Percentiles rank a stretch among this genome's conserved stretches.
phyloP scores from a whole-genome alignment of 352 stramenopile species.

The Phytophthora pistaciae region DNA sequence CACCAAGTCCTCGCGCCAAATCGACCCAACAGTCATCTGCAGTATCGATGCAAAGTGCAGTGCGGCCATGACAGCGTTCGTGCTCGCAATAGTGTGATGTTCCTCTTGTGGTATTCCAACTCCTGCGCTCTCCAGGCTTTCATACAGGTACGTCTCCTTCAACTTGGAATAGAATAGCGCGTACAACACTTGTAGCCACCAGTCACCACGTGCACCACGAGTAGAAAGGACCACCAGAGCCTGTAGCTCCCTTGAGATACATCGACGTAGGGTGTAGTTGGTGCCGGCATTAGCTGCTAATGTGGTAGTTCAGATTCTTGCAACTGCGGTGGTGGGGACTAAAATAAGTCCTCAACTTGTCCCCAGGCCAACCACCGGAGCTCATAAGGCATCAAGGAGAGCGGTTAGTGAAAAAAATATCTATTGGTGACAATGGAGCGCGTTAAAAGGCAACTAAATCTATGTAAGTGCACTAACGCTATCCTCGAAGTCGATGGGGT shows the following conservation, averaged over 20 bases:
- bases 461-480: slow-evolving; percentile 15
- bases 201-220: neutral
- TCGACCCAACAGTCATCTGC: neutral
- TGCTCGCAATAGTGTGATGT: neutral
- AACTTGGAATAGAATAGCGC: neutral
- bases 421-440: too few relatives aligned
- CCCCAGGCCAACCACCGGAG: too few relatives aligned
- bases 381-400: too few relatives aligned
- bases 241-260: neutral
- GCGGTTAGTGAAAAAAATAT: too few relatives aligned
- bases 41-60: neutral
- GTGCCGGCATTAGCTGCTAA: neutral
- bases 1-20: neutral
- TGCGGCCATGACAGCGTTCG: neutral
- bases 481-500: slow-evolving; percentile 18
- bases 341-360: too few relatives aligned
- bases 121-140: neutral
- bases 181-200: neutral
- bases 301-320: neutral
- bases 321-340: neutral
- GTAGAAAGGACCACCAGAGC: neutral
- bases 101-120: neutral
- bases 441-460: too few relatives aligned
- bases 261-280: neutral
- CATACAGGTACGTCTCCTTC: neutral